These are phyloP conservation scores for Parietaria judaica DNA, from an alignment of 306 rosid genomes.

Conservation along the genomic window DNA sequence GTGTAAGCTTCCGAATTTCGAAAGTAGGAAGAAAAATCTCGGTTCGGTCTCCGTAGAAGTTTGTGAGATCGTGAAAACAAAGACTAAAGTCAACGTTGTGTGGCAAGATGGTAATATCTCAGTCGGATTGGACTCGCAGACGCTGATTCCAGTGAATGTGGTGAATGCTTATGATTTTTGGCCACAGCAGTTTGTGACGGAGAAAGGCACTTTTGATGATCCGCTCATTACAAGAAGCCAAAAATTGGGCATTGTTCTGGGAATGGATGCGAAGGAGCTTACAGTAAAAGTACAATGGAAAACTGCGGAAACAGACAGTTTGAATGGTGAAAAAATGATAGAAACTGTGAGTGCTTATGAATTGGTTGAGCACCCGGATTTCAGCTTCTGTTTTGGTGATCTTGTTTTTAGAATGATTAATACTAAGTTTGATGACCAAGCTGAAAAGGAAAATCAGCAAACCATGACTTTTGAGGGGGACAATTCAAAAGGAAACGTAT, in stretches of 20 bases:
- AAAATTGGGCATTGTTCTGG: conserved; percentile 83
- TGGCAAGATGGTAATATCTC: conserved; percentile 83
- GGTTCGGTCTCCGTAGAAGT: conserved; percentile 17
- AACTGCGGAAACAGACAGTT: conserved; percentile 28
- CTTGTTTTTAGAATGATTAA: conserved; percentile 62
- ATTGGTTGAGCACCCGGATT: conserved; percentile 83
- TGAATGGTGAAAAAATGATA: conserved; percentile 36
- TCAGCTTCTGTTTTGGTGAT: conserved; percentile 68
- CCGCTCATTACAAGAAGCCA: conserved; percentile 36
- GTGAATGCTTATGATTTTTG: conserved; percentile 76
- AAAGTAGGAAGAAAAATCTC: conserved; percentile 27
- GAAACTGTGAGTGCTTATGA: conserved; percentile 92
- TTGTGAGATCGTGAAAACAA: conserved; percentile 64
- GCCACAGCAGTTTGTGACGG: conserved; percentile 85
- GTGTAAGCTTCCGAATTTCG: conserved; percentile 51
- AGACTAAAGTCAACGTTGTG: conserved; percentile 60
- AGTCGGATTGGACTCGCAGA: conserved; percentile 53
- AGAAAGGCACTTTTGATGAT: conserved; percentile 67
- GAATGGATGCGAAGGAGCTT: conserved; percentile 73
- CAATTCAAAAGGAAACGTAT: conserved; percentile 25
- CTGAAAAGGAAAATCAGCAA: conserved; percentile 25
- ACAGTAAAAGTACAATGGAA: conserved; percentile 78
- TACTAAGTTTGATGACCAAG: conserved; percentile 42
- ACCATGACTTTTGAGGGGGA: conserved; percentile 29
- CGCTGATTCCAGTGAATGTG: conserved; percentile 54